Percentiles rank a stretch among this genome's conserved stretches.
Evolutionary conservation across 306 rosid species (phyloP).

Genomic region (Macrotyloma uniflorum): DNA sequence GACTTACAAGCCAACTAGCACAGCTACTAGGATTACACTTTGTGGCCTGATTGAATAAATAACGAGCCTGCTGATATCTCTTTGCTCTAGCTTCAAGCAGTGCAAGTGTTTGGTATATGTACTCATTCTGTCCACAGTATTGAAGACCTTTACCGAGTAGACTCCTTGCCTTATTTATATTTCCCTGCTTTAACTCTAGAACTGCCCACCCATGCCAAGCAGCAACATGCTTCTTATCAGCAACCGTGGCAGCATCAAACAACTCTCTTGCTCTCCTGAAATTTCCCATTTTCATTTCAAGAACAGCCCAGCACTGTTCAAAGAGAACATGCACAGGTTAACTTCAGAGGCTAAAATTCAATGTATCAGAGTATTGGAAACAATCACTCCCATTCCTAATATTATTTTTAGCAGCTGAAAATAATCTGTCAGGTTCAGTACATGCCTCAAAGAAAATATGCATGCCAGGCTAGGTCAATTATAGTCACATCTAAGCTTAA

Average conservation of each 20-base stretch:
- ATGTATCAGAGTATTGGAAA: slow-evolving; percentile 5
- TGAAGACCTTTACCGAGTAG: slow-evolving; percentile 82
- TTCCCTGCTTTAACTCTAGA: slow-evolving; percentile 90
- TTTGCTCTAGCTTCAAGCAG: slow-evolving; percentile 83
- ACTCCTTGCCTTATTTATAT: slow-evolving; percentile 76
- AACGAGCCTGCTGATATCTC: slow-evolving; percentile 85
- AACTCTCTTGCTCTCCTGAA: slow-evolving; percentile 79
- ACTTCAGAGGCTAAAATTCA: slow-evolving; percentile 31
- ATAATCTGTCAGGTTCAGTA: slow-evolving; percentile 12
- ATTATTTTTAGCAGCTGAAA: slow-evolving; percentile 11
- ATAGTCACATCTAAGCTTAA: background rate
- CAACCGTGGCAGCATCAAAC: slow-evolving; percentile 95
- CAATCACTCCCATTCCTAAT: slow-evolving; percentile 18
- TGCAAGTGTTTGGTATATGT: slow-evolving; percentile 90
- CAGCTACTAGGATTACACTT: slow-evolving; percentile 89
- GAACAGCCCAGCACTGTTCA: slow-evolving; percentile 92
- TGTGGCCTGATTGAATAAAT: slow-evolving; percentile 85
- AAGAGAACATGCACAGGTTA: slow-evolving; percentile 32
- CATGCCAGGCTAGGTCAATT: slow-evolving; percentile 4
- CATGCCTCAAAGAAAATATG: slow-evolving; percentile 20
- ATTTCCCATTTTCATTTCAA: slow-evolving; percentile 83
- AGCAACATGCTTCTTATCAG: slow-evolving; percentile 90
- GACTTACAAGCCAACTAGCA: slow-evolving; percentile 98
- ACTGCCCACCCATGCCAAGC: slow-evolving; percentile 99
- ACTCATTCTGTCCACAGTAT: slow-evolving; percentile 87